Evolutionary conservation across 768 basidiomycete species (phyloP), one percentile per base, ranked within the genome.

Genomic region (Candolleomyces efflorescens): DNA sequence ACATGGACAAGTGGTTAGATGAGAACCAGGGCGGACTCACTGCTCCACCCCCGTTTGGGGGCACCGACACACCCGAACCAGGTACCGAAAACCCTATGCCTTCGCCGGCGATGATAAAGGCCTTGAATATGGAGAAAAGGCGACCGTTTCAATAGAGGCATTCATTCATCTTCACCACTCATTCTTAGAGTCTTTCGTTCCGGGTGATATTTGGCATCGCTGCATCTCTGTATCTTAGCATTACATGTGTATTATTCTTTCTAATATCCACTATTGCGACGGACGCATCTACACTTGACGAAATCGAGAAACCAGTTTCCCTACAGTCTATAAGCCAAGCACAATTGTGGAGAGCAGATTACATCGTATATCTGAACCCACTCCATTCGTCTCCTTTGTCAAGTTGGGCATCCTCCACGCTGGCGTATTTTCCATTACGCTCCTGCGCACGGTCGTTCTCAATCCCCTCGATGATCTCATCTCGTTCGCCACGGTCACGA

Each of bases 1-100:
- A 96, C 63, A 97, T 98, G 95, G 94, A 97, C 75, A 91, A 89
- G 69, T 96, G 94, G 90, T 81, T 96, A n/a, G 93, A 96, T 66
- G 83, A 89, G 67, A 83, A 92, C 68, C 80, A 36, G 48, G 80
- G 79, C 41, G 83, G 83, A 64, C 78, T 80, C 50, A 83, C 82
- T 62, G 83, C 84, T n/a, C 84, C 84, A 20, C 83, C 86, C 39
- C 85, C 87, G 3, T 71, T 86, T 11, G 86, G 87, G 68, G 60
- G 69, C 7, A 63, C 71, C n/a, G 72, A 75, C 53, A 66, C 70
- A 53, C 55, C 73, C 7, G 32, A 32, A 5, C 70, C 69, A 52
- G 65, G 64, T 9, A 55, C 70, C 11, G 78, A 76, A 43, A 70
- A 73, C 20, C 78, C 82, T 18, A 58, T 76, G 7, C 85, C 85